Evolutionary conservation across 2,329 filamentous ascomycete species (phyloP).

Genomic region (Aspergillus versicolor): DNA sequence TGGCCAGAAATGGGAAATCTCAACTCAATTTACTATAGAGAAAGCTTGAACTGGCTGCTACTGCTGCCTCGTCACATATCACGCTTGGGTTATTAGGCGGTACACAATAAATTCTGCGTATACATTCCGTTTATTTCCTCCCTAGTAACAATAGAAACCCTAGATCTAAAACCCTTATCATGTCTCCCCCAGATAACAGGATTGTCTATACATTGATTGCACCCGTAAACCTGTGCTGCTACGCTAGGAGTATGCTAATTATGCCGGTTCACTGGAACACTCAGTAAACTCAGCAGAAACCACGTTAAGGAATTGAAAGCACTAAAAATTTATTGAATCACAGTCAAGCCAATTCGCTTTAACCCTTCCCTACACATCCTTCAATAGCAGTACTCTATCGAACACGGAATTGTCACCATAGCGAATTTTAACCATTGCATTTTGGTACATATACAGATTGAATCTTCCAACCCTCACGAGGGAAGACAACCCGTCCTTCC

Average conservation of each 20-base stretch:
- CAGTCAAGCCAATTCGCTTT: neutral
- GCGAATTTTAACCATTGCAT: conserved; percentile 25
- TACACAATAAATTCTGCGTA: no score
- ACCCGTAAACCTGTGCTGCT: no score
- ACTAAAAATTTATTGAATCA: no score
- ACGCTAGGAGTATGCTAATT: no score
- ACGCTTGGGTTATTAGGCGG: neutral
- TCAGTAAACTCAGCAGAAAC: no score
- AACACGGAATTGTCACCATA: neutral
- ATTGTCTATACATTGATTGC: no score
- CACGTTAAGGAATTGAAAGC: no score
- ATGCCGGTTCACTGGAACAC: no score
- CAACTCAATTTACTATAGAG: conserved; percentile 70
- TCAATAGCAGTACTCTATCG: neutral
- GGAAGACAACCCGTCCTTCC: neutral
- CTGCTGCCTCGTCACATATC: neutral
- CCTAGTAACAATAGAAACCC: no score
- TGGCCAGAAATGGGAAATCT: conserved; percentile 89
- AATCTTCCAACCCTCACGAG: neutral
- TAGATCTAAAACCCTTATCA: no score
- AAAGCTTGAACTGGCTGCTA: conserved; percentile 32
- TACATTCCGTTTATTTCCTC: no score
- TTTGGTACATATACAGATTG: conserved; percentile 29
- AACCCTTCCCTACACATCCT: neutral
- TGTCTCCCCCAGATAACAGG: no score